Evolutionary conservation across 805 yeast species (phyloP).

Genomic region (Candida vaughaniae): DNA sequence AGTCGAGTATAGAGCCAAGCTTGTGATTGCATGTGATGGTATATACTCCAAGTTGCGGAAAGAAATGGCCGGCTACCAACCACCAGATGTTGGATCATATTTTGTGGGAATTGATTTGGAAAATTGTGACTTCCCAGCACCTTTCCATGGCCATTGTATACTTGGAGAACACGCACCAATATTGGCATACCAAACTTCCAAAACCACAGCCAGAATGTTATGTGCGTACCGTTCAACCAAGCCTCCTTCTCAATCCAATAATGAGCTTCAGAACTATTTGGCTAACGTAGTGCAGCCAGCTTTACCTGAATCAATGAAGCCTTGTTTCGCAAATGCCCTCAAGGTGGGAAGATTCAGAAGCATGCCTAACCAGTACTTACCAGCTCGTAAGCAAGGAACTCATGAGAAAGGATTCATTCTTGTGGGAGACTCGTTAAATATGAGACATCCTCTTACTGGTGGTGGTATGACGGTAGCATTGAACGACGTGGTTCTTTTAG

Average conservation of each 20-base stretch:
- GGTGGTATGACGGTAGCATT: slow-evolving; percentile 99
- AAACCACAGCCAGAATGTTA: slow-evolving; percentile 79
- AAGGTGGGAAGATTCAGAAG: slow-evolving; percentile 56
- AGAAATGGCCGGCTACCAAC: slow-evolving; percentile 57
- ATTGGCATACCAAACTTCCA: slow-evolving; percentile 81
- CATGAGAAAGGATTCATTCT: slow-evolving; percentile 69
- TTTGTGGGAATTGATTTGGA: slow-evolving; percentile 80
- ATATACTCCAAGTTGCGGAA: slow-evolving; percentile 90
- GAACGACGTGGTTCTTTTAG: slow-evolving; percentile 73
- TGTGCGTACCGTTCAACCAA: slow-evolving; percentile 79
- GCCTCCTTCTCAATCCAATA: slow-evolving; percentile 63
- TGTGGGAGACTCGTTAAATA: slow-evolving; percentile 91
- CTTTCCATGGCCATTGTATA: slow-evolving; percentile 85
- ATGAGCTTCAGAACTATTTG: slow-evolving; percentile 63
- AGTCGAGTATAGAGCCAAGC: slow-evolving; percentile 46
- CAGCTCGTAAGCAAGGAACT: slow-evolving; percentile 65
- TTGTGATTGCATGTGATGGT: slow-evolving; percentile 87
- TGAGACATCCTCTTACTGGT: slow-evolving; percentile 98
- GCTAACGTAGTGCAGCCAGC: slow-evolving; percentile 58
- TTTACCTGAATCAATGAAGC: slow-evolving; percentile 62
- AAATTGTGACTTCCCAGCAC: slow-evolving; percentile 73
- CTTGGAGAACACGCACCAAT: slow-evolving; percentile 86
- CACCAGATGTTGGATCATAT: slow-evolving; percentile 74
- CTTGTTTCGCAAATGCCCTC: slow-evolving; percentile 69
- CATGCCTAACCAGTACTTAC: slow-evolving; percentile 92